Evolutionary conservation across 768 basidiomycete species (phyloP).

Genomic region (Kwoniella shandongensis): DNA sequence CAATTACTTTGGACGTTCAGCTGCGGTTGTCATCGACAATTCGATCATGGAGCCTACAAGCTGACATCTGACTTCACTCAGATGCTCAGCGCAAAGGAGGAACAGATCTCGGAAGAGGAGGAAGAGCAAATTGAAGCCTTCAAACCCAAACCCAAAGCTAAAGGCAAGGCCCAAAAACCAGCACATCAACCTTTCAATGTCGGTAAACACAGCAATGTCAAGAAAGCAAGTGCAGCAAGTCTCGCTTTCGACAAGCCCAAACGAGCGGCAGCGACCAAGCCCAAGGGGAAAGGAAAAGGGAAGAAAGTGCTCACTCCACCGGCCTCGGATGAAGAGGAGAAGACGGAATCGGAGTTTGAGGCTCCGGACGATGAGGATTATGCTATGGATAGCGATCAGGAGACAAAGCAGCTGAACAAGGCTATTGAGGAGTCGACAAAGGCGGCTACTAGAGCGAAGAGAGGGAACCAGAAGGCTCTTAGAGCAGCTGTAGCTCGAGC

Average conservation of each 20-base stretch:
- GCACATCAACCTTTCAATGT: slow-evolving; percentile 38
- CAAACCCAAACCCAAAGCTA: slow-evolving; percentile 8
- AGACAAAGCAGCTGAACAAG: slow-evolving; percentile 30
- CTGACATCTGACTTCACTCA: neutral
- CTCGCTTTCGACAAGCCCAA: slow-evolving; percentile 14
- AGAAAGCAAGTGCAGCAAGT: slow-evolving; percentile 15
- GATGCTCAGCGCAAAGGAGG: too few relatives aligned
- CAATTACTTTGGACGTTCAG: too few relatives aligned
- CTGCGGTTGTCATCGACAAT: too few relatives aligned
- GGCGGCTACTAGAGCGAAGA: slow-evolving; percentile 9
- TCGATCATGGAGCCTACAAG: too few relatives aligned
- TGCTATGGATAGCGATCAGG: slow-evolving; percentile 44
- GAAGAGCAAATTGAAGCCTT: neutral
- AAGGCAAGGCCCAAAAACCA: slow-evolving; percentile 18
- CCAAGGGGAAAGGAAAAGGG: slow-evolving; percentile 26
- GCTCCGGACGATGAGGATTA: slow-evolving; percentile 29
- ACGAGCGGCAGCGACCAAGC: neutral
- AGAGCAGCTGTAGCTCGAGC: slow-evolving; percentile 26
- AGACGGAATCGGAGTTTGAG: slow-evolving; percentile 20
- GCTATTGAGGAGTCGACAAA: slow-evolving; percentile 31
- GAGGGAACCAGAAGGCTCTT: slow-evolving; percentile 16
- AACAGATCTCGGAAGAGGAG: too few relatives aligned
- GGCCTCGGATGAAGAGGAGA: slow-evolving; percentile 18
- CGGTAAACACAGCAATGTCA: slow-evolving; percentile 32
- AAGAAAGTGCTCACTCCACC: slow-evolving; percentile 18